Percentiles rank a stretch among this genome's conserved stretches.
Evolutionary conservation across 331 rosid genomes (phyloP).

Genomic region (Dryas integrifolia): DNA sequence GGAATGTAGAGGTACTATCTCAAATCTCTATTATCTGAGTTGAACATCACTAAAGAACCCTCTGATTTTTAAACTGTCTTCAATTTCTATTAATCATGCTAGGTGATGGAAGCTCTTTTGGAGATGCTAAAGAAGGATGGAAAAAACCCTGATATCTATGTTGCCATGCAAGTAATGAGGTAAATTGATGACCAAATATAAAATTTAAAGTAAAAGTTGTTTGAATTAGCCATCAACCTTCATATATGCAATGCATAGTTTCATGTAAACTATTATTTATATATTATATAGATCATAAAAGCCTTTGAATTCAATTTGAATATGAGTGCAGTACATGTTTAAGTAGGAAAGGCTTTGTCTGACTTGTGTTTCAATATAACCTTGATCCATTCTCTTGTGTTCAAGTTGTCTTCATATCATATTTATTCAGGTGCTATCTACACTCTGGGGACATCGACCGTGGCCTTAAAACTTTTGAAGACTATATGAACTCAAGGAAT

Average conservation of each 20-base stretch:
- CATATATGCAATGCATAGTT: slow-evolving; percentile 1
- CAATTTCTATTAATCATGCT: slow-evolving; percentile 16
- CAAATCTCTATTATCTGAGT: slow-evolving; percentile 12
- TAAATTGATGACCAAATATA: slow-evolving; percentile 27
- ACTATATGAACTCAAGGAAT: slow-evolving; percentile 39
- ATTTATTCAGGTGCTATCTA: slow-evolving; percentile 70
- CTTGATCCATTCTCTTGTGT: neutral
- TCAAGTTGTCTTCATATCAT: slow-evolving; percentile 19
- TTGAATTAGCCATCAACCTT: neutral
- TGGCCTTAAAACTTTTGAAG: slow-evolving; percentile 58
- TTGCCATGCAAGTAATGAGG: slow-evolving; percentile 74
- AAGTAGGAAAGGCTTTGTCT: neutral
- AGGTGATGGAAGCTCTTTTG: slow-evolving; percentile 70
- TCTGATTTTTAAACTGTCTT: neutral
- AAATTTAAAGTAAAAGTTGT: neutral
- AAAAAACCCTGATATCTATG: slow-evolving; percentile 62
- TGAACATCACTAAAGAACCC: slow-evolving; percentile 1
- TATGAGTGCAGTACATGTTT: neutral
- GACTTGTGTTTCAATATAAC: neutral
- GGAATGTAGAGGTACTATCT: slow-evolving; percentile 62
- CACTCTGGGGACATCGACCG: slow-evolving; percentile 72
- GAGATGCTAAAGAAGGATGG: slow-evolving; percentile 72
- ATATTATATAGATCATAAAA: neutral
- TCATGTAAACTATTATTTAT: neutral
- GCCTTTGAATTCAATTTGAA: neutral